A percentile compares a stretch with the other conserved stretches of the same genome.
These are phyloP conservation scores for Fusarium lyarnte DNA, from an alignment of 2,329 filamentous ascomycete genomes.

Conservation along the genomic window DNA sequence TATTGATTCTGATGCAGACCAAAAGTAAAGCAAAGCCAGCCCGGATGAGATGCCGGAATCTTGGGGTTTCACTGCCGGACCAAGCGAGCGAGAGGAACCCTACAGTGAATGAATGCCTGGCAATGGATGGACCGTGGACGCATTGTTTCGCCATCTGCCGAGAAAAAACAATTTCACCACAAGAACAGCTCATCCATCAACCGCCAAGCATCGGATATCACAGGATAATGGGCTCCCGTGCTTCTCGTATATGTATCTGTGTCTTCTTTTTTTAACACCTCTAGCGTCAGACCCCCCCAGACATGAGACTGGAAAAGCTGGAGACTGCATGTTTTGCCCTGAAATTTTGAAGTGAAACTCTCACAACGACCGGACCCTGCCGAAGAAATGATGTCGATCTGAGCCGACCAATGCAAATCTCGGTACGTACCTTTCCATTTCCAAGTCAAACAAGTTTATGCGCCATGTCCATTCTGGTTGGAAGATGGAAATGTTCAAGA, in stretches of 20 bases:
- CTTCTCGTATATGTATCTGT: neutral
- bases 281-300: conserved; percentile 13
- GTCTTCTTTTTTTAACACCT: neutral
- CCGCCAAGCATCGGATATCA: conserved; percentile 25
- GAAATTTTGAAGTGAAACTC: neutral
- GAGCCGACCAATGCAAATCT: conserved; percentile 19
- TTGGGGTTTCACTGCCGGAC: conserved; percentile 34
- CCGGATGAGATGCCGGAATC: conserved; percentile 9
- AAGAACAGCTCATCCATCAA: conserved; percentile 16
- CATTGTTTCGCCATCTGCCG: conserved; percentile 18
- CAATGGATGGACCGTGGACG: neutral
- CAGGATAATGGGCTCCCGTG: conserved; percentile 11
- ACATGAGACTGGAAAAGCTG: conserved; percentile 3
- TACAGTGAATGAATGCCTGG: neutral
- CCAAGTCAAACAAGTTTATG: conserved; percentile 6
- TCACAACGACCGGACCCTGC: conserved; percentile 36
- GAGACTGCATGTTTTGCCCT: conserved; percentile 13
- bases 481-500: neutral
- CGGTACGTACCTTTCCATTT: conserved; percentile 4
- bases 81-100: conserved; percentile 19
- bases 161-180: neutral
- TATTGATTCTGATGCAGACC: conserved; percentile 18
- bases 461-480: conserved; percentile 13
- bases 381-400: conserved; percentile 42
- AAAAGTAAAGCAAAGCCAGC: neutral